Conservation (phyloP, 176 grass and related monocot species). For the Triticum dicoccoides region DNA sequence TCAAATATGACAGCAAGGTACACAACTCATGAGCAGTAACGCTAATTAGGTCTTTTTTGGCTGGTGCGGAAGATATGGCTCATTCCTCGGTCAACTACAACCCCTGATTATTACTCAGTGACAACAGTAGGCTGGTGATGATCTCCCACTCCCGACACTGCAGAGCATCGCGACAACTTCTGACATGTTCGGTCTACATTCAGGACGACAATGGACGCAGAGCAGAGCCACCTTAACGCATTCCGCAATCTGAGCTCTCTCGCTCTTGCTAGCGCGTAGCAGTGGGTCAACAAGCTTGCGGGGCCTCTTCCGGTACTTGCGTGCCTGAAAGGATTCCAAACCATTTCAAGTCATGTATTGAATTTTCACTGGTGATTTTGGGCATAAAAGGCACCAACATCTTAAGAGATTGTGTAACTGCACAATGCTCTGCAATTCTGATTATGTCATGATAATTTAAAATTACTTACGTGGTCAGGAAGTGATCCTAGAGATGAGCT, state of each 20-base stretch:
- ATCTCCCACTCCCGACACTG: background rate
- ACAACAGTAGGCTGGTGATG: background rate
- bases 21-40: no score
- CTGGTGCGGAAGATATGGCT: no score
- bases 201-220: background rate
- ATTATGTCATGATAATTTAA: background rate
- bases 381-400: no score
- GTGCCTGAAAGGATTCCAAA: background rate
- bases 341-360: background rate
- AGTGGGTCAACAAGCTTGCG: conserved; percentile 19
- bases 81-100: background rate
- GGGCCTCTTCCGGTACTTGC: background rate
- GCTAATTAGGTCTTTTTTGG: no score
- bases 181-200: conserved; percentile 19
- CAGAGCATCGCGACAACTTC: conserved; percentile 32
- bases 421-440: background rate
- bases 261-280: background rate
- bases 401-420: background rate
- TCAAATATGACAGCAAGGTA: no score
- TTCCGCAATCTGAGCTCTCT: background rate
- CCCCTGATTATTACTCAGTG: background rate
- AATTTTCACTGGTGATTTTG: background rate
- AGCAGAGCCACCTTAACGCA: conserved; percentile 10
- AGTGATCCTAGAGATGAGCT: background rate
- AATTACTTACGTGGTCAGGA: conserved; percentile 11